phyloP scores from a whole-genome alignment of 2,329 filamentous ascomycete species.

The Pestalotiopsis fici region DNA sequence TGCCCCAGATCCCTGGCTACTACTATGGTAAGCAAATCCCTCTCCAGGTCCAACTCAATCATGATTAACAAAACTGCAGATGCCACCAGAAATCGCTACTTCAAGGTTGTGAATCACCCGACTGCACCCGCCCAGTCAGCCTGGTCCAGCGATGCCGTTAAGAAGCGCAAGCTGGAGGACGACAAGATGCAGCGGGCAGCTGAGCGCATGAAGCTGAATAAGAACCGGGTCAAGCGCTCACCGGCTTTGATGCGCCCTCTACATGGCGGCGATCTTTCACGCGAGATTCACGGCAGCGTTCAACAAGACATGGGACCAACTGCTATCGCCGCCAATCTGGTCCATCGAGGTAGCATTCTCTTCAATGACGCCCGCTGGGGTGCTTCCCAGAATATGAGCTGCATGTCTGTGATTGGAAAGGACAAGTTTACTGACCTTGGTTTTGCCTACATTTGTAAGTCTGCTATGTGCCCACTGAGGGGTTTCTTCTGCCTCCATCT shows the following conservation, averaged over 20 bases:
- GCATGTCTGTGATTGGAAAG: constrained; percentile 39
- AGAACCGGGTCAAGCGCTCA: constrained; percentile 39
- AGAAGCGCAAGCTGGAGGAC: constrained; percentile 52
- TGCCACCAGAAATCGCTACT: constrained; percentile 63
- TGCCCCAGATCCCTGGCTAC: constrained; percentile 49
- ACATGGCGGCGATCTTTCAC: constrained; percentile 32
- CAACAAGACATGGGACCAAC: constrained; percentile 31
- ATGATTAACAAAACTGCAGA: constrained; percentile 37
- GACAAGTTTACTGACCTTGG: constrained; percentile 41
- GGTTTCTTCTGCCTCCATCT: too few relatives aligned
- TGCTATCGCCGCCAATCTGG: constrained; percentile 39
- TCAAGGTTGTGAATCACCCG: constrained; percentile 63
- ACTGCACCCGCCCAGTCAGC: constrained; percentile 49
- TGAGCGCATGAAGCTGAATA: constrained; percentile 30
- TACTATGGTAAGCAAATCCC: constrained; percentile 47
- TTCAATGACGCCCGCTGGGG: constrained; percentile 26
- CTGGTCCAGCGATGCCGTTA: constrained; percentile 62
- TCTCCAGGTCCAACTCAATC: not conserved
- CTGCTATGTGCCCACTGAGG: too few relatives aligned
- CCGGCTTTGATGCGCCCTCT: constrained; percentile 27
- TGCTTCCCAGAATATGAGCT: constrained; percentile 35
- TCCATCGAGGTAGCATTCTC: constrained; percentile 39
- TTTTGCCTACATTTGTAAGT: constrained; percentile 46
- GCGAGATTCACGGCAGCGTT: constrained; percentile 32
- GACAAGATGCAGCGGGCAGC: constrained; percentile 30